Percentiles rank a stretch among this genome's conserved stretches.
These are phyloP conservation scores for Leishmania tarentolae DNA, from an alignment of 208 protist species.

Conservation along the genomic window DNA sequence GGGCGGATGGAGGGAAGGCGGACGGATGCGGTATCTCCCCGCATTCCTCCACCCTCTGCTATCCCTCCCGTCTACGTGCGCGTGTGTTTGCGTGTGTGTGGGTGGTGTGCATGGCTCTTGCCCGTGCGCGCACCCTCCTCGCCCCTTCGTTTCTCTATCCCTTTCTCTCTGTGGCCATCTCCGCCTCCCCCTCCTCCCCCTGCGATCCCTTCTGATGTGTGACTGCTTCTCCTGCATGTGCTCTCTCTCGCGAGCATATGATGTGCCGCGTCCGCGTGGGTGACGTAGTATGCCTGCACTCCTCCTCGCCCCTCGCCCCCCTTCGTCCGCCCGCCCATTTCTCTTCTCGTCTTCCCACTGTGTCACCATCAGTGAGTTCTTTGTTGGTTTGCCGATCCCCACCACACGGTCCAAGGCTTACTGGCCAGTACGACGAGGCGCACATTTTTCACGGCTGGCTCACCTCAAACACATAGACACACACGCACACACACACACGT, in stretches of 20 bases:
- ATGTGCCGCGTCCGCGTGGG: neutral
- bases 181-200: neutral
- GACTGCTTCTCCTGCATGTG: neutral
- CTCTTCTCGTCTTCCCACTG: neutral
- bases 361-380: neutral
- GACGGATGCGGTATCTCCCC: neutral
- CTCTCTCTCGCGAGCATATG: neutral
- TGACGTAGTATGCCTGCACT: neutral
- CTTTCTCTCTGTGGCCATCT: neutral
- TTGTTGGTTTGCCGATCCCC: neutral
- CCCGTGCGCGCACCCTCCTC: neutral
- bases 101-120: neutral
- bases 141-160: neutral
- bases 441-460: neutral
- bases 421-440: neutral
- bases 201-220: neutral
- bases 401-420: neutral
- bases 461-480: constrained; percentile 4
- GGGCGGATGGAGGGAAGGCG: neutral
- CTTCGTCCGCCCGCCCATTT: no score
- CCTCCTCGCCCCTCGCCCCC: neutral
- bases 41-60: neutral
- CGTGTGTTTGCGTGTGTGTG: no score
- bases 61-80: neutral
- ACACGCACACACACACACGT: constrained; percentile 7